Evolutionary conservation across 768 basidiomycete genomes (phyloP).

Genomic region (Boletus pseudopeckii): DNA sequence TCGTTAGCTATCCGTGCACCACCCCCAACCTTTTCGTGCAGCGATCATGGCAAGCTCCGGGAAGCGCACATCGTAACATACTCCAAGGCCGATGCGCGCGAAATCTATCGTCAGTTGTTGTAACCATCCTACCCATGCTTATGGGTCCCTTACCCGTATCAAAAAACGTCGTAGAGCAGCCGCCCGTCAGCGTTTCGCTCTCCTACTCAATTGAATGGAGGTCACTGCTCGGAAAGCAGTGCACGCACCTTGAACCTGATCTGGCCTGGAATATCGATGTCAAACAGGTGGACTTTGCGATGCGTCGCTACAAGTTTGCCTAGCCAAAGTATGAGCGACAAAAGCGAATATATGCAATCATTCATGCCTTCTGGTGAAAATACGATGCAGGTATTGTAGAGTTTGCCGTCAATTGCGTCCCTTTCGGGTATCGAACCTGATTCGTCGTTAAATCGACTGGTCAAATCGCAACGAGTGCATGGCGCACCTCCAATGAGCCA

Average conservation of each 20-base stretch:
- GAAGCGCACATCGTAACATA: constrained; percentile 95
- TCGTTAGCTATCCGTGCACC: neutral
- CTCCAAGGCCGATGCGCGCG: constrained; percentile 93
- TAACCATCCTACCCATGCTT: neutral
- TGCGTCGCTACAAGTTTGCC: constrained; percentile 85
- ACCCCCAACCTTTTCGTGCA: constrained; percentile 68
- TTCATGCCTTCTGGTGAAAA: constrained; percentile 72
- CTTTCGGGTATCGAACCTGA: constrained; percentile 92
- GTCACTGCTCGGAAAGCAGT: neutral
- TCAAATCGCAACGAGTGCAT: neutral
- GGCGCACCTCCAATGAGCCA: constrained; percentile 91
- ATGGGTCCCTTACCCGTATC: constrained; percentile 64
- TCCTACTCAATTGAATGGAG: constrained; percentile 51
- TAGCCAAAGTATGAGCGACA: constrained; percentile 26
- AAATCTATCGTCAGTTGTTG: constrained; percentile 55
- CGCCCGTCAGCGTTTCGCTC: constrained; percentile 82
- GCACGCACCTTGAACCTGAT: constrained; percentile 78
- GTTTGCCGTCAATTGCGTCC: constrained; percentile 53
- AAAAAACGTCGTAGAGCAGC: constrained; percentile 70
- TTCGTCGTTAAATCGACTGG: neutral
- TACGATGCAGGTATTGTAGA: constrained; percentile 93
- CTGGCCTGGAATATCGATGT: constrained; percentile 93
- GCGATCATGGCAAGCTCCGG: constrained; percentile 91
- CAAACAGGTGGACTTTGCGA: constrained; percentile 95
- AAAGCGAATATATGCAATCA: neutral